Evolutionary conservation across 164 flowering plant species (phyloP).

Genomic region (Nymphaea colorata): DNA sequence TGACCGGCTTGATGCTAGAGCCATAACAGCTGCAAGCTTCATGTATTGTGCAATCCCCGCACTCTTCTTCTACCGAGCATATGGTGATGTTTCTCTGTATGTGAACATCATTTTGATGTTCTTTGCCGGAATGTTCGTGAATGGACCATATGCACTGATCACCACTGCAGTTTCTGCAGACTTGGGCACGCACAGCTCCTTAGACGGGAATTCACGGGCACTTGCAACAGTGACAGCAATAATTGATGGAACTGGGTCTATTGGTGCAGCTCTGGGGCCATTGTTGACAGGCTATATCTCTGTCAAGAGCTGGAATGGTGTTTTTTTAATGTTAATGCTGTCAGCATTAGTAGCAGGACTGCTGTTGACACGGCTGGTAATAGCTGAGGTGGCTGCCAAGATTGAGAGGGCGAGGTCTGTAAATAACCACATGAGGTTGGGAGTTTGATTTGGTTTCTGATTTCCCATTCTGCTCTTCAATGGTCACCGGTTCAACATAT

Average conservation of each 20-base stretch:
- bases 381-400: constrained; percentile 54
- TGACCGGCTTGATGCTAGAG: constrained; percentile 60
- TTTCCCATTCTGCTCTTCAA: not conserved
- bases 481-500: not conserved
- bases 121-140: constrained; percentile 60
- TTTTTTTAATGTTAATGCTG: constrained; percentile 64
- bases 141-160: constrained; percentile 80
- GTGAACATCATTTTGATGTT: constrained; percentile 51
- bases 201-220: constrained; percentile 60
- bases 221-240: constrained; percentile 79
- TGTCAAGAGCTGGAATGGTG: constrained; percentile 48
- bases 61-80: constrained; percentile 49
- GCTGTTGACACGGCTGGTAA: constrained; percentile 46
- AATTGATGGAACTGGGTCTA: constrained; percentile 82
- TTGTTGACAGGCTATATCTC: constrained; percentile 66
- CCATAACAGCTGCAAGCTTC: constrained; percentile 73
- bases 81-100: constrained; percentile 42
- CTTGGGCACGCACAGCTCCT: constrained; percentile 60
- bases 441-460: constrained; percentile 7
- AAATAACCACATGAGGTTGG: constrained; percentile 12
- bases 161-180: constrained; percentile 87
- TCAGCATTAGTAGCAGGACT: constrained; percentile 60
- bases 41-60: constrained; percentile 75
- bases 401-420: constrained; percentile 23
- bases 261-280: constrained; percentile 80